phyloP scores from a whole-genome alignment of 2,329 filamentous ascomycete genomes.

The Sclerotinia borealis region DNA sequence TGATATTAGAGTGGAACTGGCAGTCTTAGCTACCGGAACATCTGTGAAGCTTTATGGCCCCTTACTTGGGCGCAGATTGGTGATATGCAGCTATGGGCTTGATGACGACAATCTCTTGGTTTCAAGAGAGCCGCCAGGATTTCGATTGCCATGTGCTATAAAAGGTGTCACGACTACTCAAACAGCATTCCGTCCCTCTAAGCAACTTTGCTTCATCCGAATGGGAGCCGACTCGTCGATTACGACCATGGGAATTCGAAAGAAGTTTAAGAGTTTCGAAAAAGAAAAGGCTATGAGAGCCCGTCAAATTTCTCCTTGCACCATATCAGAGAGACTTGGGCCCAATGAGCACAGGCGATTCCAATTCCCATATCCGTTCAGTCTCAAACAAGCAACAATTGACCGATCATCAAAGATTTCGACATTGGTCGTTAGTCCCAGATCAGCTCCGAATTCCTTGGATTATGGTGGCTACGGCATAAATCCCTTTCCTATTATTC shows the following conservation, averaged over 20 bases:
- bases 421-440: background rate
- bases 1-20: background rate
- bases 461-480: background rate
- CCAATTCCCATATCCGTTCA: background rate
- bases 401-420: background rate
- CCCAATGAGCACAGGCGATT: background rate
- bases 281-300: background rate
- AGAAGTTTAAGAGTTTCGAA: background rate
- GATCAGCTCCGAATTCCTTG: background rate
- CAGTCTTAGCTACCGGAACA: background rate
- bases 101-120: background rate
- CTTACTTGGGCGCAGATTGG: background rate
- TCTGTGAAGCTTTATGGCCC: background rate
- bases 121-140: background rate
- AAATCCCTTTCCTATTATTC: background rate
- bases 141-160: background rate
- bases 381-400: background rate
- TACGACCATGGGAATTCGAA: background rate
- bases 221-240: background rate
- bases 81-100: background rate
- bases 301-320: background rate
- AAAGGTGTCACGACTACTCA: no score
- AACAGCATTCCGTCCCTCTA: background rate
- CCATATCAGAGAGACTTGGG: background rate
- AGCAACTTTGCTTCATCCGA: background rate